Conservation (phyloP, 192 early-diverging fungal species). For the Paraglomus brasilianum region DNA sequence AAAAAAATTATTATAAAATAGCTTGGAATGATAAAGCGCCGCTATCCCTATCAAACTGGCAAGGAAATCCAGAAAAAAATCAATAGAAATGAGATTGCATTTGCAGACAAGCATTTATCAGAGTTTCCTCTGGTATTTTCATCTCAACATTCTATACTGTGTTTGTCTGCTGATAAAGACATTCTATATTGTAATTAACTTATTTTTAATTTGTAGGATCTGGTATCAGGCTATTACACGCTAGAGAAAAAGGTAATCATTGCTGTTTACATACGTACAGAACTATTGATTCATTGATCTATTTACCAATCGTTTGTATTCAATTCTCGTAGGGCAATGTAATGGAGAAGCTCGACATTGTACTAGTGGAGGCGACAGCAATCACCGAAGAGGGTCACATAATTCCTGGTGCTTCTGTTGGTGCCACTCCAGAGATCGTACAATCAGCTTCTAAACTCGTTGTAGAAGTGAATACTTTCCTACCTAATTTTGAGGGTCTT, state of each 20-base stretch:
- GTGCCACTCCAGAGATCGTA: conserved; percentile 43
- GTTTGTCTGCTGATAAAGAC: not conserved
- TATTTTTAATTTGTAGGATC: conserved; percentile 8
- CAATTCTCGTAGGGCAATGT: not conserved
- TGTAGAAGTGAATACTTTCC: conserved; percentile 45
- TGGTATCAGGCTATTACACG: conserved; percentile 25
- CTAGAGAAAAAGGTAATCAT: conserved; percentile 7
- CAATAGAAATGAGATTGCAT: conserved; percentile 40
- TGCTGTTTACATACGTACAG: not conserved
- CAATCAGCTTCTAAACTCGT: conserved; percentile 45
- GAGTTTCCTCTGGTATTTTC: conserved; percentile 38
- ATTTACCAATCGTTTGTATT: not conserved
- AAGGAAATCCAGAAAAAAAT: conserved; percentile 41
- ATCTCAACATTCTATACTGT: not conserved
- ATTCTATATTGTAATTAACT: not conserved
- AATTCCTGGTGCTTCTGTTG: conserved; percentile 45
- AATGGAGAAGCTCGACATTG: conserved; percentile 41
- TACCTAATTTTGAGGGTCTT: conserved; percentile 46
- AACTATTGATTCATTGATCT: not conserved
- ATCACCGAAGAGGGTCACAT: conserved; percentile 45
- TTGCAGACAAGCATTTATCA: conserved; percentile 49
- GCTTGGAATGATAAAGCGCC: conserved; percentile 41
- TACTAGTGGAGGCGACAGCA: conserved; percentile 43
- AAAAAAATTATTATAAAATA: not conserved
- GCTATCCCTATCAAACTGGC: conserved; percentile 46